Evolutionary conservation across 2,329 filamentous ascomycete species (phyloP).

Genomic region (Hymenoscyphus infarciens): DNA sequence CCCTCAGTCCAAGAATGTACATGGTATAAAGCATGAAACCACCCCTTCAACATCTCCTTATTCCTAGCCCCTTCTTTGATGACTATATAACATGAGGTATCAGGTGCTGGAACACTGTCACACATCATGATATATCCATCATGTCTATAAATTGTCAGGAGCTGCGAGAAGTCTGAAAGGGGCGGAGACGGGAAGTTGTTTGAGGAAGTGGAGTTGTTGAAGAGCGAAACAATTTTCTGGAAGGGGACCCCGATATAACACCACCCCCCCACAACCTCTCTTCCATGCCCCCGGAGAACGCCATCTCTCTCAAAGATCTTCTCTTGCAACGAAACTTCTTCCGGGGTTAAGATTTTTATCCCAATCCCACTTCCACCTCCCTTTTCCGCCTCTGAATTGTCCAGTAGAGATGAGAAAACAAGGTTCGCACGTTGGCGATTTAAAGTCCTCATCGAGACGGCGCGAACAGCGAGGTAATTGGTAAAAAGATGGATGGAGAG

Average conservation of each 20-base stretch:
- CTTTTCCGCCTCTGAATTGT: constrained; percentile 6
- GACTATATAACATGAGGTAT: constrained; percentile 51
- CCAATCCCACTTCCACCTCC: background rate
- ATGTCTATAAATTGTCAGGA: constrained; percentile 48
- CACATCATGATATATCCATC: constrained; percentile 62
- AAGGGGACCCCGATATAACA: constrained; percentile 52
- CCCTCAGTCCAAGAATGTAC: constrained; percentile 1
- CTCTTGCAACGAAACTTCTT: constrained; percentile 52
- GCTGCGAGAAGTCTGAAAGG: constrained; percentile 27
- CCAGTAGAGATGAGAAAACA: constrained; percentile 59
- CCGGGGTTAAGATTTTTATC: constrained; percentile 53
- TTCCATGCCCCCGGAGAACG: constrained; percentile 44
- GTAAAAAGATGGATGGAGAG: constrained; percentile 44
- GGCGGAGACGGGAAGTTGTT: constrained; percentile 25
- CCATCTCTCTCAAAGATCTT: constrained; percentile 32
- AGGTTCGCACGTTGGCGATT: constrained; percentile 86
- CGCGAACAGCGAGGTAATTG: constrained; percentile 81
- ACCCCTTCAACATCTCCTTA: constrained; percentile 54
- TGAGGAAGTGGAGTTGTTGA: constrained; percentile 6
- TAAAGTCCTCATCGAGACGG: constrained; percentile 77
- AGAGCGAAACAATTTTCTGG: constrained; percentile 23
- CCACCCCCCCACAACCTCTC: constrained; percentile 43
- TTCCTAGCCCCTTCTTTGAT: constrained; percentile 56
- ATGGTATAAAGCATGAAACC: constrained; percentile 56
- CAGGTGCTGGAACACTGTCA: constrained; percentile 35